Conservation (phyloP, 2,329 filamentous ascomycete genomes). For the Colletotrichum nymphaeae region DNA sequence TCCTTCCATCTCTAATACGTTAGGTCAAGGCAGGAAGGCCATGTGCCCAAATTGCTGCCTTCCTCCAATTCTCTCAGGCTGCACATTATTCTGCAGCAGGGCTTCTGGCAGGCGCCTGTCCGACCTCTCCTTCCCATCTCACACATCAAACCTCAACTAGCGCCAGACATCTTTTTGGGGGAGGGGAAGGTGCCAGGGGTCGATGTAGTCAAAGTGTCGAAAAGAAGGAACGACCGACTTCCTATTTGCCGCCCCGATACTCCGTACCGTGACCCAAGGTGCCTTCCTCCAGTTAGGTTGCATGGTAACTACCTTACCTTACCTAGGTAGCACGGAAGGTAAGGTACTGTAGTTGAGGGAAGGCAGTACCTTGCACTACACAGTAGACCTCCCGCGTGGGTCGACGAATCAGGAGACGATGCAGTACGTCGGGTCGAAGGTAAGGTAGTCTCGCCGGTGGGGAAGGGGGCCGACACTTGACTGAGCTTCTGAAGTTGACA, state of each 20-base stretch:
- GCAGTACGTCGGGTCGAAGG: conserved; percentile 2
- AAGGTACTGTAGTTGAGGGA: background rate
- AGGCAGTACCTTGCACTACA: background rate
- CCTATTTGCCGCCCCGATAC: no score
- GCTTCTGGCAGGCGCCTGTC: background rate
- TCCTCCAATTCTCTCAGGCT: no score
- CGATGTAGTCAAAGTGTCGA: background rate
- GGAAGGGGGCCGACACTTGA: background rate
- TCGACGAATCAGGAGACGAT: conserved; percentile 15
- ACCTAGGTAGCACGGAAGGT: background rate
- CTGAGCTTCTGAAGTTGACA: background rate
- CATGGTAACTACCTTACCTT: background rate
- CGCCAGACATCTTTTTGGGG: background rate
- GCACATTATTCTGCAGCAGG: background rate
- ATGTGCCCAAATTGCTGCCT: no score
- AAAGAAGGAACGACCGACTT: background rate
- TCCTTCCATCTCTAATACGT: no score
- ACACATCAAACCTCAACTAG: conserved; percentile 8
- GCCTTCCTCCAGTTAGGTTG: background rate
- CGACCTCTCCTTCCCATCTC: background rate
- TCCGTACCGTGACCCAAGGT: background rate
- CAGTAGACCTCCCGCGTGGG: background rate
- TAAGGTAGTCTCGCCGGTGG: background rate
- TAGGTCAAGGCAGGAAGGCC: no score
- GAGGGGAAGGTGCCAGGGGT: background rate